Conservation (phyloP, 495 filamentous ascomycete species). For the Penicillium alfredii region DNA sequence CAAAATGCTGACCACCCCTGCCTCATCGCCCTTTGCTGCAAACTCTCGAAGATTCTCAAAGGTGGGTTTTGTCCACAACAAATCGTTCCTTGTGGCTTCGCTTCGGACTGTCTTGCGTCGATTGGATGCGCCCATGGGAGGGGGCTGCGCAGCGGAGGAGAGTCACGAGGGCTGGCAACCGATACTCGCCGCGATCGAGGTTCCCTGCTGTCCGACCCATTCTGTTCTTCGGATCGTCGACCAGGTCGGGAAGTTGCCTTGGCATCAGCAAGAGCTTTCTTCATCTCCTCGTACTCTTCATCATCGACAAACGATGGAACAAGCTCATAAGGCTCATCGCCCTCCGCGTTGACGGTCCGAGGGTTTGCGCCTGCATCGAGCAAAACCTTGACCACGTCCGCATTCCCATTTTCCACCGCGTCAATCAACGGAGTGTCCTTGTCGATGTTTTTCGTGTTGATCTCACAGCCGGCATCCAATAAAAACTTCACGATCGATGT, state of each 20-base stretch:
- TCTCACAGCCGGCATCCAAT: slow-evolving; percentile 72
- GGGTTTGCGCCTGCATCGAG: slow-evolving; percentile 85
- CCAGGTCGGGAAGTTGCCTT: slow-evolving; percentile 41
- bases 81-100: slow-evolving; percentile 54
- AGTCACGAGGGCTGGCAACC: slow-evolving; percentile 61
- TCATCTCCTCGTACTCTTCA: slow-evolving; percentile 59
- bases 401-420: slow-evolving; percentile 88
- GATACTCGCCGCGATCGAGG: slow-evolving; percentile 60
- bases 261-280: slow-evolving; percentile 41
- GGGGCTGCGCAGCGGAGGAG: slow-evolving; percentile 50
- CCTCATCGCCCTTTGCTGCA: slow-evolving; percentile 75
- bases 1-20: slow-evolving; percentile 70
- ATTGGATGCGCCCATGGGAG: slow-evolving; percentile 29
- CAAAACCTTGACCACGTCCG: slow-evolving; percentile 82
- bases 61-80: slow-evolving; percentile 57
- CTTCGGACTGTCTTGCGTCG: slow-evolving; percentile 53
- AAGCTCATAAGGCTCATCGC: slow-evolving; percentile 80
- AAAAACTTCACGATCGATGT: slow-evolving; percentile 67
- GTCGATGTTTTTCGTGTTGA: slow-evolving; percentile 74
- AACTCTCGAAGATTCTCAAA: slow-evolving; percentile 70
- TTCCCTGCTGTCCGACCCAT: slow-evolving; percentile 46
- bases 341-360: slow-evolving; percentile 75
- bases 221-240: slow-evolving; percentile 59
- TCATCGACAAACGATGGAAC: slow-evolving; percentile 65
- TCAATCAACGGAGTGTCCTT: slow-evolving; percentile 92